Percentiles rank a stretch among this genome's conserved stretches.
These are phyloP conservation scores for Ramularia endophylla DNA, from an alignment of 2,329 filamentous ascomycete species.

Conservation along the genomic window DNA sequence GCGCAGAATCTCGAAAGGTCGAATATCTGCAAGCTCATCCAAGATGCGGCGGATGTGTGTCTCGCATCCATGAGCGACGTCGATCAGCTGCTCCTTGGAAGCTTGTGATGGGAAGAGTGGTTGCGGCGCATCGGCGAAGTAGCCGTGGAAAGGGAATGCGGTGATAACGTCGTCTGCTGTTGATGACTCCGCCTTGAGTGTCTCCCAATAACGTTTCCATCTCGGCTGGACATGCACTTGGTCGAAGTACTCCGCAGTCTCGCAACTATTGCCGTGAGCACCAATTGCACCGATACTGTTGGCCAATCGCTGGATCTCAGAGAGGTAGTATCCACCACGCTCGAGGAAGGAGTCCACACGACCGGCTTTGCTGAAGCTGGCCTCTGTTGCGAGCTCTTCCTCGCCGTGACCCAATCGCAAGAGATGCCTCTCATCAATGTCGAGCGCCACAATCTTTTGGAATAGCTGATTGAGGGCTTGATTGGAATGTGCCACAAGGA, in stretches of 20 bases:
- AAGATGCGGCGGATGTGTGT: slow-evolving; percentile 87
- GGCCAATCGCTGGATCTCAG: slow-evolving; percentile 81
- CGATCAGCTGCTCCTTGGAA: slow-evolving; percentile 61
- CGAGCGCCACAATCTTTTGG: slow-evolving; percentile 91
- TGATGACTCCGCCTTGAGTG: slow-evolving; percentile 47
- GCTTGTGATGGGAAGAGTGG: slow-evolving; percentile 68
- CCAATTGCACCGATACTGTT: slow-evolving; percentile 79
- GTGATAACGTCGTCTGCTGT: slow-evolving; percentile 53
- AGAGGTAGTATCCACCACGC: slow-evolving; percentile 70
- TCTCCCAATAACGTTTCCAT: slow-evolving; percentile 79
- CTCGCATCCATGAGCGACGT: slow-evolving; percentile 79
- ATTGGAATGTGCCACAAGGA: slow-evolving; percentile 94
- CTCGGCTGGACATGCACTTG: slow-evolving; percentile 82
- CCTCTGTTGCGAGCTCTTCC: slow-evolving; percentile 81
- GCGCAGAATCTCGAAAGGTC: slow-evolving; percentile 90
- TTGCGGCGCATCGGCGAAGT: slow-evolving; percentile 82
- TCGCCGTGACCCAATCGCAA: slow-evolving; percentile 91
- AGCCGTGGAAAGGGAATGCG: slow-evolving; percentile 80
- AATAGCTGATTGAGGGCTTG: slow-evolving; percentile 97
- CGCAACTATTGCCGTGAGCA: slow-evolving; percentile 91
- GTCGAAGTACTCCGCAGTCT: slow-evolving; percentile 96
- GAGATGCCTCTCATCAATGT: slow-evolving; percentile 93
- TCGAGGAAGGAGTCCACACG: slow-evolving; percentile 93
- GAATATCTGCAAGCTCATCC: slow-evolving; percentile 82
- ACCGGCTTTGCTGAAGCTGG: slow-evolving; percentile 88